phyloP scores from a whole-genome alignment of 1,284 basidiomycete species.

The Vanrija pseudolonga region DNA sequence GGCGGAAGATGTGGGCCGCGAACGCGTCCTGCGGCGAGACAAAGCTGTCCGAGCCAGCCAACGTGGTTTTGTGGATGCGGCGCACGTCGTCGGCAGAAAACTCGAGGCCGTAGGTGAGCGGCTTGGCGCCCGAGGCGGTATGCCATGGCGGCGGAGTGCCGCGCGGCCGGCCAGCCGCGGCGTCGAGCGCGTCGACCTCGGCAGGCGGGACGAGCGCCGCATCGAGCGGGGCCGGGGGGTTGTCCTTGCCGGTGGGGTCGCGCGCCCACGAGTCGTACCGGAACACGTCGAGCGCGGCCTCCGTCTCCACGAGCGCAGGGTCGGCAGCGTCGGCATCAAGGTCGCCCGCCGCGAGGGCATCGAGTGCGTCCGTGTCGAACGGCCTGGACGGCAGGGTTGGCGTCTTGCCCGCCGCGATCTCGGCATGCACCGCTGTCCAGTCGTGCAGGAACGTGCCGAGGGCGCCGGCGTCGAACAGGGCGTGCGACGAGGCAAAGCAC shows the following conservation, averaged over 20 bases:
- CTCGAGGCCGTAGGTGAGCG: conserved; percentile 44
- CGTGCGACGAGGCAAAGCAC: not conserved
- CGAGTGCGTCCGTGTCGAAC: not conserved
- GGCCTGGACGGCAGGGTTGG: not conserved
- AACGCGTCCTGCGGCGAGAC: conserved; percentile 52
- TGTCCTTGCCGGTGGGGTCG: not conserved
- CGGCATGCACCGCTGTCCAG: conserved; percentile 1
- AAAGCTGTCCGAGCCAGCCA: not conserved
- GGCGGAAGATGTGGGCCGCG: conserved; percentile 51
- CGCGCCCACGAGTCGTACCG: conserved; percentile 16
- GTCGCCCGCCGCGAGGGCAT: conserved; percentile 3
- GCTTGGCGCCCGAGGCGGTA: conserved; percentile 42
- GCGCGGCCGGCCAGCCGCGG: conserved; percentile 10
- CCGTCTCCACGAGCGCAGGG: not conserved
- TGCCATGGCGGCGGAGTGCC: conserved; percentile 48
- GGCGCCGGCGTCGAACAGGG: conserved; percentile 6
- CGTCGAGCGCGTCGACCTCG: conserved; percentile 12
- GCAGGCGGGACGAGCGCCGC: not conserved
- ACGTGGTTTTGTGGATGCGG: conserved; percentile 29
- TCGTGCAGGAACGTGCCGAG: conserved; percentile 5
- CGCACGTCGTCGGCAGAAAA: conserved; percentile 47
- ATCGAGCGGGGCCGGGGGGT: not conserved
- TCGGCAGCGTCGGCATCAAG: not conserved
- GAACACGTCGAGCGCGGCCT: conserved; percentile 9
- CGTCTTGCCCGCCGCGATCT: not conserved